phyloP scores from a whole-genome alignment of 2,329 filamentous ascomycete genomes.

The Balansia obtecta region DNA sequence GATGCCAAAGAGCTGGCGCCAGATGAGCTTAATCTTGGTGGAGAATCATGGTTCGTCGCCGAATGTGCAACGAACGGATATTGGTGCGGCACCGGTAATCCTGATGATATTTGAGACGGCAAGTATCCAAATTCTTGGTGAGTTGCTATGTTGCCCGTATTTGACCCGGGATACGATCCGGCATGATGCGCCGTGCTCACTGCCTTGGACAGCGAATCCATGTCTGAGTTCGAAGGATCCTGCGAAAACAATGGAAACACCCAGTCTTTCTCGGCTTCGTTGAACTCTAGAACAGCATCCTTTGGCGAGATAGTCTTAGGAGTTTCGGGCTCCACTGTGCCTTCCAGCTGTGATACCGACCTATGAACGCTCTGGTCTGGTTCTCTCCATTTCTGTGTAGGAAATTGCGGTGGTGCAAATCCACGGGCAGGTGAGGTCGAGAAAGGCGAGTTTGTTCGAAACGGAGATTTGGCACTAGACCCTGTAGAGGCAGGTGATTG shows the following conservation, averaged over 20 bases:
- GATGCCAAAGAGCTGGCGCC: slow-evolving; percentile 31
- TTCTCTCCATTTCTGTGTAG: slow-evolving; percentile 47
- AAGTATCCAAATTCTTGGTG: slow-evolving; percentile 10
- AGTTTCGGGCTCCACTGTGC: slow-evolving; percentile 31
- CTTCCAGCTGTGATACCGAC: slow-evolving; percentile 24
- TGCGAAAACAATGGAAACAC: slow-evolving; percentile 64
- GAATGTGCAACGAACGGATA: slow-evolving; percentile 36
- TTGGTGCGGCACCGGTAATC: slow-evolving; percentile 34
- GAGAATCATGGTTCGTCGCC: slow-evolving; percentile 20
- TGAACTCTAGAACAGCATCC: slow-evolving; percentile 78
- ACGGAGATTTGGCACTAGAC: slow-evolving; percentile 65
- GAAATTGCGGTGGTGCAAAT: slow-evolving; percentile 20
- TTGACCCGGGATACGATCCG: slow-evolving; percentile 10
- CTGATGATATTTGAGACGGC: slow-evolving; percentile 23
- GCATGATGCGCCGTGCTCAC: slow-evolving; percentile 11
- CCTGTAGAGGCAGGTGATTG: slow-evolving; percentile 35
- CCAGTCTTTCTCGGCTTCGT: slow-evolving; percentile 57
- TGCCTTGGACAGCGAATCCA: slow-evolving; percentile 26
- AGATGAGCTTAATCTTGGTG: slow-evolving; percentile 29
- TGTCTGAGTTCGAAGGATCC: slow-evolving; percentile 34
- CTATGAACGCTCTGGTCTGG: slow-evolving; percentile 35
- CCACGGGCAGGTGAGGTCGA: slow-evolving; percentile 27
- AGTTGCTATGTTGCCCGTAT: not conserved
- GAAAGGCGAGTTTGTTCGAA: slow-evolving; percentile 57
- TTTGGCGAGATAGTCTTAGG: slow-evolving; percentile 92